Percentiles rank a stretch among this genome's conserved stretches.
Evolutionary conservation across 768 basidiomycete species (phyloP).

Genomic region (Hirschioporus abietinus): DNA sequence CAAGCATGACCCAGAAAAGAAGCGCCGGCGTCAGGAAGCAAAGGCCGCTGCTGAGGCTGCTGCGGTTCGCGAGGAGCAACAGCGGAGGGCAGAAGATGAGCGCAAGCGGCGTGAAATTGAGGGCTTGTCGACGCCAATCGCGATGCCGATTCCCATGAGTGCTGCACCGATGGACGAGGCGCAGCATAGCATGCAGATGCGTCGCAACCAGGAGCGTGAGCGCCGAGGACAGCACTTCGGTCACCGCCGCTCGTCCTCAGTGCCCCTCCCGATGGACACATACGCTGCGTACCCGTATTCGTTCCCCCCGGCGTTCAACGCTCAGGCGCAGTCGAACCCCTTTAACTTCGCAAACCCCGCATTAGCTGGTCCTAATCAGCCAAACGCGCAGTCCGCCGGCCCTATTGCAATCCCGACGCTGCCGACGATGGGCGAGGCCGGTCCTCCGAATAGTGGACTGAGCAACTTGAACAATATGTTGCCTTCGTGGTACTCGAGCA

Average conservation of each 20-base stretch:
- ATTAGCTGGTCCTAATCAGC: not conserved
- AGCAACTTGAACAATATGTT: not conserved
- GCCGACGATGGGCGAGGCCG: not conserved
- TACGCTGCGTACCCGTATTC: constrained; percentile 9
- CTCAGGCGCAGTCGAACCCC: not conserved
- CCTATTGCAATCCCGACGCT: not conserved
- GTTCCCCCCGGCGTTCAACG: not conserved
- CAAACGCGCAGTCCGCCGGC: too few relatives aligned
- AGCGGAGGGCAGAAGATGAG: not conserved
- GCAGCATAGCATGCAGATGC: not conserved
- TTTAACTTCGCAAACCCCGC: not conserved
- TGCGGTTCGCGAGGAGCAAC: not conserved
- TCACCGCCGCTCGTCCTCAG: constrained; percentile 56
- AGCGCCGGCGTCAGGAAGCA: not conserved
- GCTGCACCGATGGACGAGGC: not conserved
- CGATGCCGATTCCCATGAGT: not conserved
- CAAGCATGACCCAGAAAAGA: constrained; percentile 16
- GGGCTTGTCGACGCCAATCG: not conserved
- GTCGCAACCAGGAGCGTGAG: constrained; percentile 1
- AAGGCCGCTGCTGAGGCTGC: not conserved
- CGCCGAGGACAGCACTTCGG: constrained; percentile 24
- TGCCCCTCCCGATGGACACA: constrained; percentile 46
- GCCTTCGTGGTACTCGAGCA: not conserved
- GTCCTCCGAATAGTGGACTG: not conserved
- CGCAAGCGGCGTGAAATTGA: not conserved